phyloP scores from a whole-genome alignment of 1,284 basidiomycete species.

The Apiotrichum brassicae region DNA sequence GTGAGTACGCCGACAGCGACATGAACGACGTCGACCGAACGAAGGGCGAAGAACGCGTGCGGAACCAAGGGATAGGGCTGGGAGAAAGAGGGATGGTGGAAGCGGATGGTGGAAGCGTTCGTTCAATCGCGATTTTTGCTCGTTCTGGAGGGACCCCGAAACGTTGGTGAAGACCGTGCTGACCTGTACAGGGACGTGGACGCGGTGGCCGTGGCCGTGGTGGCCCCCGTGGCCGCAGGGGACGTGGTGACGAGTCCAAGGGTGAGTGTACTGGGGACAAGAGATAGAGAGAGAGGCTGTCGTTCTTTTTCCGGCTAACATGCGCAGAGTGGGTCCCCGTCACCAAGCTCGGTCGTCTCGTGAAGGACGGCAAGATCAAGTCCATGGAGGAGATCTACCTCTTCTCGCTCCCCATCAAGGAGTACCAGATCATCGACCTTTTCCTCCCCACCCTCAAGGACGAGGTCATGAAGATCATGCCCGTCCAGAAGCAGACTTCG shows the following conservation, averaged over 20 bases:
- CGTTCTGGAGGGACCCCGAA: no score
- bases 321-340: slow-evolving; percentile 72
- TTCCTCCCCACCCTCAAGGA: slow-evolving; percentile 97
- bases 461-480: slow-evolving; percentile 99
- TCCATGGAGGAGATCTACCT: slow-evolving; percentile 99
- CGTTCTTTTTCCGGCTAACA: slow-evolving; percentile 1
- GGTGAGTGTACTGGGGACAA: background rate
- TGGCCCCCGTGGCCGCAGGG: slow-evolving; percentile 77
- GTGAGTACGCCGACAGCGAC: background rate
- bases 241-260: slow-evolving; percentile 66
- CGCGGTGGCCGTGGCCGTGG: slow-evolving; percentile 85
- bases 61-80: no score
- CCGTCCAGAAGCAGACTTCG: slow-evolving; percentile 99
- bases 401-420: slow-evolving; percentile 98
- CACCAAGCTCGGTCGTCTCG: slow-evolving; percentile 97
- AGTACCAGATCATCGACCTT: slow-evolving; percentile 95
- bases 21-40: background rate
- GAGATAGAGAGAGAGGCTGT: no score
- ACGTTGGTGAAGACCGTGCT: slow-evolving; percentile 29
- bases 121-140: no score
- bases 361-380: slow-evolving; percentile 99
- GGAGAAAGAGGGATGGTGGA: no score
- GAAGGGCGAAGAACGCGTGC: no score
- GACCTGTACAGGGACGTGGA: slow-evolving; percentile 46
- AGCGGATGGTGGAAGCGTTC: no score